Evolutionary conservation across 192 early-diverging fungal genomes (phyloP).

Genomic region (Rhizophagus sp.): DNA sequence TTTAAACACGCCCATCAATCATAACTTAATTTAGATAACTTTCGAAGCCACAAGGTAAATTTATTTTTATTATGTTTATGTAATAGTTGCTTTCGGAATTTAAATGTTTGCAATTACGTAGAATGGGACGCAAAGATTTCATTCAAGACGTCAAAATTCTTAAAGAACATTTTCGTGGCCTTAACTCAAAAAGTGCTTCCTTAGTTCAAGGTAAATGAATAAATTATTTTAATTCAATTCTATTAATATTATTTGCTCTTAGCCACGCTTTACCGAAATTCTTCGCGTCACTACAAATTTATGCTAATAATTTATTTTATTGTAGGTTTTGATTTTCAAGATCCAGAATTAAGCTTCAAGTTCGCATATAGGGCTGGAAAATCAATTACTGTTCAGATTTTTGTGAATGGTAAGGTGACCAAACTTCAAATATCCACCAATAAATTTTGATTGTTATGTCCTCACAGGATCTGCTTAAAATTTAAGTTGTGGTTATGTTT

Average conservation of each 20-base stretch:
- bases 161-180: constrained; percentile 28
- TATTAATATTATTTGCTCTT: background rate
- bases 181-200: constrained; percentile 19
- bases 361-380: constrained; percentile 25
- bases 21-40: background rate
- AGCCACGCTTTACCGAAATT: background rate
- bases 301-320: background rate
- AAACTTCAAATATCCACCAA: background rate
- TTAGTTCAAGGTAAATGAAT: constrained; percentile 25
- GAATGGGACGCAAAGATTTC: constrained; percentile 36
- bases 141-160: constrained; percentile 32
- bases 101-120: background rate
- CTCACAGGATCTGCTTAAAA: background rate
- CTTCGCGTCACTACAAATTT: background rate
- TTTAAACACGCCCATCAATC: background rate
- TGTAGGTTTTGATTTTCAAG: constrained; percentile 35
- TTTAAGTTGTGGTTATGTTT: constrained; percentile 3
- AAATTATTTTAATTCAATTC: background rate
- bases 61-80: background rate
- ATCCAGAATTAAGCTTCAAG: constrained; percentile 32
- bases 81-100: background rate
- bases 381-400: constrained; percentile 30
- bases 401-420: constrained; percentile 23
- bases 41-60: background rate
- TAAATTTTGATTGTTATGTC: background rate